phyloP scores from a whole-genome alignment of 2,329 filamentous ascomycete genomes.

The Endoconidiophora polonica region DNA sequence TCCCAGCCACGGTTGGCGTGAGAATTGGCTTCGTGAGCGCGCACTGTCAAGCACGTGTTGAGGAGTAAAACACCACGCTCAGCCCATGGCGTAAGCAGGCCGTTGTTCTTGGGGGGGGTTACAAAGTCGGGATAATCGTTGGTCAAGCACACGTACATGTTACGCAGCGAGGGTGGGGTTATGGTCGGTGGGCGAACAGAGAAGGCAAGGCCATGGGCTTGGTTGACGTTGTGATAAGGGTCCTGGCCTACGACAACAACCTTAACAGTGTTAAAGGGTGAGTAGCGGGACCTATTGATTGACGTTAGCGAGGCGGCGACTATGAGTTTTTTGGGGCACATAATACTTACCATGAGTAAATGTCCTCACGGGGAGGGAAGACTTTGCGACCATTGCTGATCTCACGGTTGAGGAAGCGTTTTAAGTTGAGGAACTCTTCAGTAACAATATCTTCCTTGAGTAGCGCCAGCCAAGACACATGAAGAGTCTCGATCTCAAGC shows the following conservation, averaged over 20 bases:
- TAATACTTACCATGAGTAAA: slow-evolving; percentile 72
- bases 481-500: slow-evolving; percentile 80
- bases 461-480: slow-evolving; percentile 79
- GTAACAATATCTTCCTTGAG: slow-evolving; percentile 73
- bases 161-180: slow-evolving; percentile 76
- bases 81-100: slow-evolving; percentile 83
- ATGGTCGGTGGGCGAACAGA: slow-evolving; percentile 78
- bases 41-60: slow-evolving; percentile 89
- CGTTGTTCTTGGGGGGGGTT: slow-evolving; percentile 58
- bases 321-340: too few relatives aligned
- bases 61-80: slow-evolving; percentile 82
- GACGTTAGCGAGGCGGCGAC: slow-evolving; percentile 14
- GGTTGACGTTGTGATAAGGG: slow-evolving; percentile 88
- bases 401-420: slow-evolving; percentile 72
- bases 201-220: slow-evolving; percentile 93
- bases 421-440: slow-evolving; percentile 71
- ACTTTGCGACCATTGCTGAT: slow-evolving; percentile 56
- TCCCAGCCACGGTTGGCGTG: slow-evolving; percentile 88
- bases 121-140: slow-evolving; percentile 75
- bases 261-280: slow-evolving; percentile 75
- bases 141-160: slow-evolving; percentile 80
- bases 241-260: slow-evolving; percentile 91
- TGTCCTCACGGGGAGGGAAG: slow-evolving; percentile 74
- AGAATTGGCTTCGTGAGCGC: slow-evolving; percentile 71
- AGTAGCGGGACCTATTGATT: slow-evolving; percentile 66